phyloP scores from a whole-genome alignment of 306 rosid species.

The Vigna trinervia region DNA sequence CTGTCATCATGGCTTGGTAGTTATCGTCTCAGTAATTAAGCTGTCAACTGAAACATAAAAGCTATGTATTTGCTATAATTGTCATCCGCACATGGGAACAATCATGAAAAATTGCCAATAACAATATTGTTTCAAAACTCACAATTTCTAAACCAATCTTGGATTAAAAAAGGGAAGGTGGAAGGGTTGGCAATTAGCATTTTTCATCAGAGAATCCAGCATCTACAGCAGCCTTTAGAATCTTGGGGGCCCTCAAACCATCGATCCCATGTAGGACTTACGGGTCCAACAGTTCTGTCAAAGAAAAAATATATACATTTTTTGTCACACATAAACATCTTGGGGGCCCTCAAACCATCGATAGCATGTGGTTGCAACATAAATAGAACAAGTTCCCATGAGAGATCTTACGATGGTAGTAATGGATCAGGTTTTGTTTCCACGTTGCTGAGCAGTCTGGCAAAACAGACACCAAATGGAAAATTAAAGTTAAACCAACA shows the following conservation, averaged over 20 bases:
- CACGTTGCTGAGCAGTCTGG: conserved; percentile 76
- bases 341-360: no score
- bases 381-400: background rate
- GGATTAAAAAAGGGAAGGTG: background rate
- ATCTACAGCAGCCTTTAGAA: conserved; percentile 85
- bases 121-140: conserved; percentile 45
- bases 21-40: conserved; percentile 32
- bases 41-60: conserved; percentile 46
- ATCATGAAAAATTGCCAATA: conserved; percentile 40
- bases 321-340: background rate
- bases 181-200: conserved; percentile 27
- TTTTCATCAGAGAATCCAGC: conserved; percentile 79
- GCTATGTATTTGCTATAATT: conserved; percentile 47
- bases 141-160: conserved; percentile 37
- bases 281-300: conserved; percentile 78
- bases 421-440: conserved; percentile 91
- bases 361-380: background rate
- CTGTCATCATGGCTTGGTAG: background rate
- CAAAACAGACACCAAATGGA: conserved; percentile 42
- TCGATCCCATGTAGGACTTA: conserved; percentile 84
- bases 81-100: conserved; percentile 59
- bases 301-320: conserved; percentile 36
- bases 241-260: conserved; percentile 98
- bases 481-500: conserved; percentile 29
- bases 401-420: conserved; percentile 72